Evolutionary conservation across 2,329 filamentous ascomycete genomes (phyloP).

Genomic region (Rhynchosporium agropyri): DNA sequence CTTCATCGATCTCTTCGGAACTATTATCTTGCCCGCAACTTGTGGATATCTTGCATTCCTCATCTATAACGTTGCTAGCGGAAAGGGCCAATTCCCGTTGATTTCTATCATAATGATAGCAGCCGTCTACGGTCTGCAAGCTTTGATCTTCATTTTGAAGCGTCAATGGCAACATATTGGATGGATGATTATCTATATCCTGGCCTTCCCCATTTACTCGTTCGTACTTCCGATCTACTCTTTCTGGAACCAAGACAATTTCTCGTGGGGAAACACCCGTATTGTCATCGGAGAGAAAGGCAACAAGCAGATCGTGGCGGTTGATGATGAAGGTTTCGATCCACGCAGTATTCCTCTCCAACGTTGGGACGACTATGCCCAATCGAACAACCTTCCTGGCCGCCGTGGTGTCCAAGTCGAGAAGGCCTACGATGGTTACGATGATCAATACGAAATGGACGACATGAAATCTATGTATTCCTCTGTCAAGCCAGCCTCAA

Average conservation of each 20-base stretch:
- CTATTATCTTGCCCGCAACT: constrained; percentile 87
- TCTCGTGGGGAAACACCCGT: constrained; percentile 98
- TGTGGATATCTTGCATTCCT: constrained; percentile 86
- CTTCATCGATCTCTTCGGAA: constrained; percentile 90
- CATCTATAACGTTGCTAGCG: constrained; percentile 74
- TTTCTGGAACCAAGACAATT: constrained; percentile 99
- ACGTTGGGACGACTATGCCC: constrained; percentile 95
- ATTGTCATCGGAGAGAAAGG: constrained; percentile 95
- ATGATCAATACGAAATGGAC: constrained; percentile 91
- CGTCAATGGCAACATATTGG: constrained; percentile 97
- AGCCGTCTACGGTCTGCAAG: constrained; percentile 92
- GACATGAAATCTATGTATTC: constrained; percentile 98
- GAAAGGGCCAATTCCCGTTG: constrained; percentile 75
- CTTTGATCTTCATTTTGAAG: constrained; percentile 94
- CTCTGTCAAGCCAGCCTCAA: constrained; percentile 82
- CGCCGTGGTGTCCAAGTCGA: constrained; percentile 74
- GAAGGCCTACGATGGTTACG: constrained; percentile 68
- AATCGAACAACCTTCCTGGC: constrained; percentile 83
- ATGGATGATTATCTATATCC: constrained; percentile 98
- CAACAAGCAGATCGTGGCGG: constrained; percentile 83
- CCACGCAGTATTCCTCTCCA: constrained; percentile 91
- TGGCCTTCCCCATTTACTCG: constrained; percentile 94
- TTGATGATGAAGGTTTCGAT: constrained; percentile 84
- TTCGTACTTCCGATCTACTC: constrained; percentile 92
- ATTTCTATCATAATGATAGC: constrained; percentile 90